Evolutionary conservation across 139 green algal species (phyloP).

Genomic region (Raphidocelis subcapitata): DNA sequence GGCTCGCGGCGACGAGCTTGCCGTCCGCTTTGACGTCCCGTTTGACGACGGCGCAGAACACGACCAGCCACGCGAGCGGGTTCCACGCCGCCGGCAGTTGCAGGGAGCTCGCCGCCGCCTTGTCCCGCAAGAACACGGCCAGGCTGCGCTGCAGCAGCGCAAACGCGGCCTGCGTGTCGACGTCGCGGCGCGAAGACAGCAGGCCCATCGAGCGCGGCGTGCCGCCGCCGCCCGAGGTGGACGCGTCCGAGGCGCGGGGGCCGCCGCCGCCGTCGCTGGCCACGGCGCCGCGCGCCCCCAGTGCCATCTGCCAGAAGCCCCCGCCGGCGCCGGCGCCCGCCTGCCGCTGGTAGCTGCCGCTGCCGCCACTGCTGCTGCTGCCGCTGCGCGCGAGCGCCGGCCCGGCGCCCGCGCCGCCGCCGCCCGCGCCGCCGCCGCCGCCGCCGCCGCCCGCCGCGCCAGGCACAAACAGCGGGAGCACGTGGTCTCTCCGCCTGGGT

Average conservation of each 20-base stretch:
- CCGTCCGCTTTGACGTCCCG: constrained; percentile 22
- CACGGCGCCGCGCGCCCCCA: no score
- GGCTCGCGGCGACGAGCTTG: constrained; percentile 37
- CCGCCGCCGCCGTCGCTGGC: no score
- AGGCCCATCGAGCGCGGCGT: no score
- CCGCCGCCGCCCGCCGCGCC: not conserved
- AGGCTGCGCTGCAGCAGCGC: constrained; percentile 48
- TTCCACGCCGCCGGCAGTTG: constrained; percentile 46
- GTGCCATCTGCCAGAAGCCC: no score
- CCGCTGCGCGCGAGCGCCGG: not conserved
- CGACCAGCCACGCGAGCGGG: constrained; percentile 48
- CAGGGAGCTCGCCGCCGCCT: constrained; percentile 28
- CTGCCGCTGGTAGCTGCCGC: not conserved
- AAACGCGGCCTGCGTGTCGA: constrained; percentile 43
- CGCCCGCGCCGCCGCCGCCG: not conserved
- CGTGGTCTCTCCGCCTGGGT: constrained; percentile 24
- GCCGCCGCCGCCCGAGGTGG: no score
- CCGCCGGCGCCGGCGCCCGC: not conserved
- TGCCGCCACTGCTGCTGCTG: constrained; percentile 10
- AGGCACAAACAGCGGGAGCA: constrained; percentile 57
- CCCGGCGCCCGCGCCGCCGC: not conserved
- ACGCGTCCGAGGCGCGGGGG: no score
- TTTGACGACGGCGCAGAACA: constrained; percentile 45
- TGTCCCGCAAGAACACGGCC: constrained; percentile 37
- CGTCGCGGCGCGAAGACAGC: no score